These are phyloP conservation scores for Umbilicaria muhlenbergii DNA, from an alignment of 495 filamentous ascomycete species.

Conservation along the genomic window DNA sequence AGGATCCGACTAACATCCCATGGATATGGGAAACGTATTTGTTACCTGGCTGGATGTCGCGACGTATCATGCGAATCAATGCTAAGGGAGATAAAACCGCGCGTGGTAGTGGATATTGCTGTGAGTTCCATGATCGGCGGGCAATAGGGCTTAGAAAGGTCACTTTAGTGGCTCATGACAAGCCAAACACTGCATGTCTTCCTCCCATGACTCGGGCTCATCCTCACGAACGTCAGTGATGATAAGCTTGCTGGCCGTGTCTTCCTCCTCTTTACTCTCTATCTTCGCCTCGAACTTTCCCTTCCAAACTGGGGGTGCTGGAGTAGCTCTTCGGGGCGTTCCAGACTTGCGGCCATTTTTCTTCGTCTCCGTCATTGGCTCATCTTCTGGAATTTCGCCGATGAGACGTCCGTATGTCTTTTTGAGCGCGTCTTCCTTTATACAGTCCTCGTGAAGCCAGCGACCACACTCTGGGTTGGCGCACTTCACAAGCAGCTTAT, in stretches of 20 bases:
- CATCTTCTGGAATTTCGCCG: too few relatives aligned
- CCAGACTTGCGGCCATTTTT: neutral
- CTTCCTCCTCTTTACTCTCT: neutral
- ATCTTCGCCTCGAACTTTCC: neutral
- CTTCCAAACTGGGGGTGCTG: neutral
- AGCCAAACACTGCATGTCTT: neutral
- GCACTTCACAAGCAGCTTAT: constrained; percentile 42
- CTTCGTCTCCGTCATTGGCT: neutral
- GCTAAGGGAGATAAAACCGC: too few relatives aligned
- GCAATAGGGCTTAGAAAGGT: too few relatives aligned
- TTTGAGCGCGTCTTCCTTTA: constrained; percentile 34
- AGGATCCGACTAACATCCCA: too few relatives aligned
- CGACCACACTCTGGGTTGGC: constrained; percentile 36
- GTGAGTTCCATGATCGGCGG: too few relatives aligned
- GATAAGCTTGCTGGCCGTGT: neutral
- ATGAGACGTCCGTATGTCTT: constrained; percentile 27
- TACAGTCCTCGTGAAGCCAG: constrained; percentile 50
- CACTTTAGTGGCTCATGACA: neutral
- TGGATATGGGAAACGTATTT: too few relatives aligned
- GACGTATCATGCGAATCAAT: too few relatives aligned
- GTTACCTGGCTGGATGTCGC: too few relatives aligned
- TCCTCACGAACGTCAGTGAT: constrained; percentile 3
- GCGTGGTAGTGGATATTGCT: too few relatives aligned
- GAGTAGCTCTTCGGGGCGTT: neutral
- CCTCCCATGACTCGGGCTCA: neutral